Percentiles rank a stretch among this genome's conserved stretches.
Evolutionary conservation across 2,329 filamentous ascomycete species (phyloP).

Genomic region (Hypoxylon sp.): DNA sequence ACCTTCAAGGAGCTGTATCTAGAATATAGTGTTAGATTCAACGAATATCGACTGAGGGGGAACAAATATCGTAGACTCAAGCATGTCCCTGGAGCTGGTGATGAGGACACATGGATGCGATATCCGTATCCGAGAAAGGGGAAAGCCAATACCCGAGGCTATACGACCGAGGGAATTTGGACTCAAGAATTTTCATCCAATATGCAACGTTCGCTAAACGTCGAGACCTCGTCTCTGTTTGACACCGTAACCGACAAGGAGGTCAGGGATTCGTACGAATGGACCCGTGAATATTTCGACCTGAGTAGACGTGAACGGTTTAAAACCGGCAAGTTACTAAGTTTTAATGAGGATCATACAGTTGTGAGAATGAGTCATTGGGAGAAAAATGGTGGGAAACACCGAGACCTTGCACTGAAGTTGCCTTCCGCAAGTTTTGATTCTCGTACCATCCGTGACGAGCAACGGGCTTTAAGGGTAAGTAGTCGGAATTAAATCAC

Average conservation of each 20-base stretch:
- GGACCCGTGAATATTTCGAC: background rate
- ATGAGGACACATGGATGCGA: background rate
- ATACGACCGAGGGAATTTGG: background rate
- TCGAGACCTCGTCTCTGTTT: background rate
- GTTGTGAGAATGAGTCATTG: background rate
- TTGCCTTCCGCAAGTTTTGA: background rate
- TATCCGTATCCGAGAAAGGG: slow-evolving; percentile 4
- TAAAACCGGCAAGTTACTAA: background rate
- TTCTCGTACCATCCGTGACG: background rate
- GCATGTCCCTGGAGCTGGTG: background rate
- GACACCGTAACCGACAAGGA: background rate
- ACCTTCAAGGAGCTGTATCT: background rate
- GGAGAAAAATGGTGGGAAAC: too few species aligned
- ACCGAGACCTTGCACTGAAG: slow-evolving; percentile 1
- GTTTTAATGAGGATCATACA: background rate
- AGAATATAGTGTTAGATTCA: background rate
- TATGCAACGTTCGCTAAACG: background rate
- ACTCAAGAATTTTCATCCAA: background rate
- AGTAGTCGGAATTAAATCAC: background rate
- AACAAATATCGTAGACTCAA: background rate
- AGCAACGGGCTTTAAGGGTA: slow-evolving; percentile 18
- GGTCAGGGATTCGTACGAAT: background rate
- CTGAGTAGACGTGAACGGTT: background rate
- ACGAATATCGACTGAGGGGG: slow-evolving; percentile 13
- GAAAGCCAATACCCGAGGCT: slow-evolving; percentile 1